Evolutionary conservation across 139 green algal species (phyloP).

Genomic region (Tetradesmus obliquus): DNA sequence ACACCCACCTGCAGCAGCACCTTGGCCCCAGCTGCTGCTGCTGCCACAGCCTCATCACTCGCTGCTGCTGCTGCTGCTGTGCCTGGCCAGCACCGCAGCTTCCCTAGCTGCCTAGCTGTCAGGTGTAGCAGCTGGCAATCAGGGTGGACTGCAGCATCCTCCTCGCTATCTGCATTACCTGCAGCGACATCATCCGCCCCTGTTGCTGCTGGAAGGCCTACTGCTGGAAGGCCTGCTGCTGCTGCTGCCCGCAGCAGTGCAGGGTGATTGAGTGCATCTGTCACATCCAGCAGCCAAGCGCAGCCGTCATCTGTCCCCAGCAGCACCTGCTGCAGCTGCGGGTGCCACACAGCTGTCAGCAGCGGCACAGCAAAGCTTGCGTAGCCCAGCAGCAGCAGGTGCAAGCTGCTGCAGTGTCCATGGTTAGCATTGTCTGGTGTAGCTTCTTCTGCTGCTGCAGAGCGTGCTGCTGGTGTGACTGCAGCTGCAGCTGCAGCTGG

Average conservation of each 20-base stretch:
- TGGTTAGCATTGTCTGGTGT: not conserved
- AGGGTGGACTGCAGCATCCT: not conserved
- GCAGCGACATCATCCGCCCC: not conserved
- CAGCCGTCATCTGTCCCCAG: not conserved
- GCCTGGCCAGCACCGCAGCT: not conserved
- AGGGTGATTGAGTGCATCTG: not conserved
- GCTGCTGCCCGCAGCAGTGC: not conserved
- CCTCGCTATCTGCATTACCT: not conserved
- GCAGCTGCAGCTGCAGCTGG: not conserved
- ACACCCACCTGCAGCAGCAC: conserved; percentile 18
- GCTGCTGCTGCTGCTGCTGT: conserved; percentile 33
- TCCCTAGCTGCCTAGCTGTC: not conserved
- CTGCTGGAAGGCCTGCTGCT: conserved; percentile 19
- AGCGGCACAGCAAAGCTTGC: not conserved
- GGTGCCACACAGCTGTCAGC: conserved; percentile 21
- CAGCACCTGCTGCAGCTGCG: conserved; percentile 20
- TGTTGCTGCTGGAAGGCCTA: not conserved
- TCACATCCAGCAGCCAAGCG: conserved; percentile 5
- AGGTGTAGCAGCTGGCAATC: not conserved
- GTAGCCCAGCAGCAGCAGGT: conserved; percentile 23
- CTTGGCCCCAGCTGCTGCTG: not conserved
- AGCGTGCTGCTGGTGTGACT: not conserved
- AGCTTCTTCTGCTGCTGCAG: not conserved
- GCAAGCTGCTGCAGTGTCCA: not conserved
- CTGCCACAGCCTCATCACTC: not conserved